Evolutionary conservation across 352 stramenopile species (phyloP).

Genomic region (Phytophthora cryptogea): DNA sequence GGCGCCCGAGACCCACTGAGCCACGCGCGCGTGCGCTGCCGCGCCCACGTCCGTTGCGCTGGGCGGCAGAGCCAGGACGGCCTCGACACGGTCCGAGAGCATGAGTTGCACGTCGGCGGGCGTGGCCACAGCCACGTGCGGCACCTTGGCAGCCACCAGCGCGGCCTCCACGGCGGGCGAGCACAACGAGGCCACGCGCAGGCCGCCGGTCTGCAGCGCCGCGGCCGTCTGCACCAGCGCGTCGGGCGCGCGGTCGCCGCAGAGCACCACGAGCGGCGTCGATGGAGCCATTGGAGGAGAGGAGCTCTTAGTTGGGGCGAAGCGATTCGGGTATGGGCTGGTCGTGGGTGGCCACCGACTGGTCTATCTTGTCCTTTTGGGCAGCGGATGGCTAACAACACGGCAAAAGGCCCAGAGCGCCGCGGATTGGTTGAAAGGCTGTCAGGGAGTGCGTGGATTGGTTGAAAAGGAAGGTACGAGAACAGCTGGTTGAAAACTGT

Average conservation of each 20-base stretch:
- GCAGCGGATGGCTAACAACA: constrained; percentile 28
- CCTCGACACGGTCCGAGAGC: constrained; percentile 68
- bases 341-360: constrained; percentile 9
- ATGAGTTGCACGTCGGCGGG: constrained; percentile 73
- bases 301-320: constrained; percentile 1
- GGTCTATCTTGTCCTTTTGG: neutral
- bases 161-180: constrained; percentile 57
- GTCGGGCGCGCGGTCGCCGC: constrained; percentile 49
- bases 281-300: constrained; percentile 30
- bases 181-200: constrained; percentile 67
- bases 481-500: constrained; percentile 3
- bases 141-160: constrained; percentile 75
- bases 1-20: constrained; percentile 71
- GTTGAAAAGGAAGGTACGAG: neutral
- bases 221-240: constrained; percentile 54
- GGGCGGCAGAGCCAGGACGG: constrained; percentile 67
- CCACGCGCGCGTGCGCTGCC: constrained; percentile 50
- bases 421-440: constrained; percentile 3
- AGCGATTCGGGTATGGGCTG: constrained; percentile 24
- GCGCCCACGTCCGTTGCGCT: constrained; percentile 25
- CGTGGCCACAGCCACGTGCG: constrained; percentile 64
- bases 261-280: constrained; percentile 74
- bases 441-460: neutral
- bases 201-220: constrained; percentile 54
- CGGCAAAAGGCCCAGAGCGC: constrained; percentile 6